These are phyloP conservation scores for Amauroascus verrucosus DNA, from an alignment of 2,329 filamentous ascomycete genomes.

Conservation along the genomic window DNA sequence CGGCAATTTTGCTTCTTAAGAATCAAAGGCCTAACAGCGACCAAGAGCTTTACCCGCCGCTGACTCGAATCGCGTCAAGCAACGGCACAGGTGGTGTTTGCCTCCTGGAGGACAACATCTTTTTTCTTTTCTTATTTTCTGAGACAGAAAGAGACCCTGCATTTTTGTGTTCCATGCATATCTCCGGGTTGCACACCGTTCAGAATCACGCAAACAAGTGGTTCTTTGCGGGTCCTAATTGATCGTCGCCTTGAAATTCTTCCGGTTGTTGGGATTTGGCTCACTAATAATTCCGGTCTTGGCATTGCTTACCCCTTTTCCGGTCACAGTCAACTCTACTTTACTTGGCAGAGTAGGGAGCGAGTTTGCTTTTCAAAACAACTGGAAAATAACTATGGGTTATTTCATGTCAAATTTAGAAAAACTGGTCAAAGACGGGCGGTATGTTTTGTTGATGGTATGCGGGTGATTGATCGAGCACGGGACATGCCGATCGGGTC, in stretches of 20 bases:
- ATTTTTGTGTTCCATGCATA: neutral
- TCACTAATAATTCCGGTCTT: neutral
- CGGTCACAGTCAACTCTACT: no score
- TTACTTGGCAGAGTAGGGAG: no score
- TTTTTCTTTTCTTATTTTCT: neutral
- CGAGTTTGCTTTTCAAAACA: neutral
- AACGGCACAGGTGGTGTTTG: no score
- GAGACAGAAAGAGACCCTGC: neutral
- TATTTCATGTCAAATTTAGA: no score
- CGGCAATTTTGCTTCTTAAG: neutral
- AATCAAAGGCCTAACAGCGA: no score
- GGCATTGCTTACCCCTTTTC: neutral
- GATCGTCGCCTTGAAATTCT: neutral
- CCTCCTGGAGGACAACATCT: neutral
- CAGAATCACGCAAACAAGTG: neutral
- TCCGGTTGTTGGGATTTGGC: neutral
- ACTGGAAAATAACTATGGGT: no score
- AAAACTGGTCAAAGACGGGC: no score
- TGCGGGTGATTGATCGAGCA: neutral
- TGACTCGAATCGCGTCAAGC: no score
- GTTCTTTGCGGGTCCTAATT: neutral
- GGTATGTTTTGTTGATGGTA: neutral
- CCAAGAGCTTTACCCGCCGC: no score
- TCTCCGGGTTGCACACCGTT: neutral
- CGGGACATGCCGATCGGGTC: constrained; percentile 1